phyloP scores from a whole-genome alignment of 1,284 basidiomycete species.

The Trametes polyzona region DNA sequence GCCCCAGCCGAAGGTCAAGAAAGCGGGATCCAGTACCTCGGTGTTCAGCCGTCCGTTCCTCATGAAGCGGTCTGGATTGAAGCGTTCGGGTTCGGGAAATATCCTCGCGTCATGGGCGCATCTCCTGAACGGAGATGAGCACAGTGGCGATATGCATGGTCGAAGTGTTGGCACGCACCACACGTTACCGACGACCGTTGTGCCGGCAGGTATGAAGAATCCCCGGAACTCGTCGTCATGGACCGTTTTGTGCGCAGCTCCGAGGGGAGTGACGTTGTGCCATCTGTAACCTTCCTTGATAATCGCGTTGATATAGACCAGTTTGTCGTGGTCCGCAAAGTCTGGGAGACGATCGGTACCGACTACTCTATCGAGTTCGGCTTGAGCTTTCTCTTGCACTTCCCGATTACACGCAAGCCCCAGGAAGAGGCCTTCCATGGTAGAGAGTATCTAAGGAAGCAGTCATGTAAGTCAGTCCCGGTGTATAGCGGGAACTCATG shows the following conservation, averaged over 20 bases:
- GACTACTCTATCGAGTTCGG: conserved; percentile 34
- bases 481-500: too few species aligned
- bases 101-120: conserved; percentile 33
- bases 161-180: conserved; percentile 28
- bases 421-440: conserved; percentile 36
- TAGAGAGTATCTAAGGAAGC: conserved; percentile 25
- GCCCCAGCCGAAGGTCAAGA: conserved; percentile 38
- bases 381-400: conserved; percentile 33
- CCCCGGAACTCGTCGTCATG: conserved; percentile 27
- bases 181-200: conserved; percentile 29
- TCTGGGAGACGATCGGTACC: conserved; percentile 30
- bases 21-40: conserved; percentile 30
- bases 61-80: conserved; percentile 42
- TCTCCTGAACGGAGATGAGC: neutral
- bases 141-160: neutral
- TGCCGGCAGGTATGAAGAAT: conserved; percentile 29
- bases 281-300: conserved; percentile 29
- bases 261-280: conserved; percentile 22
- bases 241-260: conserved; percentile 9
- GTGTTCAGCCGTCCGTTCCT: conserved; percentile 36
- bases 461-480: neutral
- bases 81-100: conserved; percentile 38
- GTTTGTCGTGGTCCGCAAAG: conserved; percentile 16
- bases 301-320: conserved; percentile 28
- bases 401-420: conserved; percentile 41